These are phyloP conservation scores for Fusarium avenaceum DNA, from an alignment of 2,329 filamentous ascomycete species.

Conservation along the genomic window DNA sequence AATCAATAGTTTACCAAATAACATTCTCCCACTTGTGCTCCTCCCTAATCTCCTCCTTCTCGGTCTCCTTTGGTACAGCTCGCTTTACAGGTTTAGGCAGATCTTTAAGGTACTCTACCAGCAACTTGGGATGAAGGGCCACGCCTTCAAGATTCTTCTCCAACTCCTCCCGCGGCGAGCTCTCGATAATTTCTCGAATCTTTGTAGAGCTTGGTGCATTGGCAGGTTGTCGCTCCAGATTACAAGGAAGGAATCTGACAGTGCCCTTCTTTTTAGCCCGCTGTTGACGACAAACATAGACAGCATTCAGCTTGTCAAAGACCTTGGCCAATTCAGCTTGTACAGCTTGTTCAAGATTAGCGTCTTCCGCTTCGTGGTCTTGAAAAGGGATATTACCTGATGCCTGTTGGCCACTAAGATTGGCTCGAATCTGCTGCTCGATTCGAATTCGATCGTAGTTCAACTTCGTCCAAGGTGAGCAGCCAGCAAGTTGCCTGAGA, in stretches of 20 bases:
- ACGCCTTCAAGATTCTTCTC: constrained; percentile 5
- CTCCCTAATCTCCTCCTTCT: background rate
- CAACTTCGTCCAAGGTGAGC: constrained; percentile 36
- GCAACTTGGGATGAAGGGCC: constrained; percentile 20
- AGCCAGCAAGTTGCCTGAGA: constrained; percentile 42
- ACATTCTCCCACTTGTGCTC: background rate
- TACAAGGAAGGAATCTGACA: constrained; percentile 38
- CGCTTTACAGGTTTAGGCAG: background rate
- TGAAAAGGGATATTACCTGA: constrained; percentile 3
- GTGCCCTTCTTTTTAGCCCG: constrained; percentile 27
- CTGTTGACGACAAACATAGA: constrained; percentile 33
- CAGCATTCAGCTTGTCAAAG: constrained; percentile 3
- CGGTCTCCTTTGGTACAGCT: background rate
- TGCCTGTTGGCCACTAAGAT: background rate
- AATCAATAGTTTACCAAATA: constrained; percentile 1
- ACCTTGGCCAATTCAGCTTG: constrained; percentile 2
- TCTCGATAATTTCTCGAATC: constrained; percentile 40
- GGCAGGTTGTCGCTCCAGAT: background rate
- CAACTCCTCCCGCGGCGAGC: background rate
- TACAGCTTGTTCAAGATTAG: background rate
- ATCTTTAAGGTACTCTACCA: constrained; percentile 24
- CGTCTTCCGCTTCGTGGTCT: rapidly evolving
- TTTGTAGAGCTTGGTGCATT: constrained; percentile 45
- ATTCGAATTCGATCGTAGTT: constrained; percentile 13
- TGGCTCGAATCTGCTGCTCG: constrained; percentile 25